phyloP scores from a whole-genome alignment of 2,329 filamentous ascomycete genomes.

The Ascochyta rabiei region DNA sequence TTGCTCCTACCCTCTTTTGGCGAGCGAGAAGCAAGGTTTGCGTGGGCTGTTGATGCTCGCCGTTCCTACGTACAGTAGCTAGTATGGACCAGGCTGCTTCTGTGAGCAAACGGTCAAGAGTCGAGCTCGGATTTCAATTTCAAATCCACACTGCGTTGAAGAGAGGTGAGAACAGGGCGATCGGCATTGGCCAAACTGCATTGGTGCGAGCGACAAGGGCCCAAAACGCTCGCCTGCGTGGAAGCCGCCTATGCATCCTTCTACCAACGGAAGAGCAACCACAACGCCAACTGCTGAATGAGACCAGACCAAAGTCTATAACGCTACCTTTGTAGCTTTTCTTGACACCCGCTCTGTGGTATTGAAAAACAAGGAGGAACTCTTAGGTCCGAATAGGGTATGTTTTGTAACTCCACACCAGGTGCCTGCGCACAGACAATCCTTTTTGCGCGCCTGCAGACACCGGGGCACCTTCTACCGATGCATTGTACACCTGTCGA shows the following conservation, averaged over 20 bases:
- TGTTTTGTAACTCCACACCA: conserved; percentile 2
- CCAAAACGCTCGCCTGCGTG: conserved; percentile 25
- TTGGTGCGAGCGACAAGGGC: conserved; percentile 32
- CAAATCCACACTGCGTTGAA: not conserved
- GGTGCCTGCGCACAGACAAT: conserved; percentile 19
- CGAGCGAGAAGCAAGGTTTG: too few relatives aligned
- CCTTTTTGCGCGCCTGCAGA: conserved; percentile 15
- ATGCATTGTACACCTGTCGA: conserved; percentile 73
- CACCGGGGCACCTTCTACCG: conserved; percentile 33
- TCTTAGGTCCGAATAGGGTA: conserved; percentile 15
- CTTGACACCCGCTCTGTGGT: conserved; percentile 38
- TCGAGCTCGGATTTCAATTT: not conserved
- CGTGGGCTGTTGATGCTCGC: too few relatives aligned
- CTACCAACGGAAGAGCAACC: conserved; percentile 41
- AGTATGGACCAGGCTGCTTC: too few relatives aligned
- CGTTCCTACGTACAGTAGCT: too few relatives aligned
- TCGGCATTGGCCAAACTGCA: conserved; percentile 35
- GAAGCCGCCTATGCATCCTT: conserved; percentile 40
- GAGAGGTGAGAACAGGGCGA: not conserved
- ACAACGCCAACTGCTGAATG: conserved; percentile 37
- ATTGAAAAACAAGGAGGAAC: conserved; percentile 29
- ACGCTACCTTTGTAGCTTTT: conserved; percentile 36
- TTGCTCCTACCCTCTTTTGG: too few relatives aligned
- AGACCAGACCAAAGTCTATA: conserved; percentile 33
- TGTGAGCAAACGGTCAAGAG: too few relatives aligned